Base-by-base conservation (phyloP, 257 asterid genomes). In the Nemophila menziesii region DNA sequence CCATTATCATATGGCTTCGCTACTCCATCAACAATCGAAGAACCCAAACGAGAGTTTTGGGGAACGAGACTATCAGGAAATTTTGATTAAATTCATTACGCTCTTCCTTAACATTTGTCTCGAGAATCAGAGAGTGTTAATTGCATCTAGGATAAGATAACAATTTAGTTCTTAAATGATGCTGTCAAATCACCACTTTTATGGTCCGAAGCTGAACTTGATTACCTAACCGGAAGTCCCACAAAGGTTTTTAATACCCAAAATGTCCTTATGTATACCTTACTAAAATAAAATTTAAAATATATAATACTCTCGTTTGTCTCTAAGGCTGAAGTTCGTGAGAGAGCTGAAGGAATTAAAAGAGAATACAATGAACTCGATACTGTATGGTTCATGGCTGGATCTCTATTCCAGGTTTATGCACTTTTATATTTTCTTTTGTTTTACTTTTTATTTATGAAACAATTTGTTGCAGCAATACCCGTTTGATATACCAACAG, bases 361-460 rank as follows among this genome's bases (percentile, higher is more conserved):
- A 79, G 92, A 66, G 96, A 90, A 66, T 90, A 79, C 68, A 74
- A 73, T 50, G 99, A 90, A 75, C 96, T 90, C 45, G 96, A 90
- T 69, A 90, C 96, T 12, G 94, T 90, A 56, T 90, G 99, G 96
- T 90, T 90, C 72, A 90, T 90, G 99, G 99, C 96, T 52, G 99
- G 99, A 33, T 90, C 99, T 5, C 63, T 90, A 39, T 90, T 90
- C 73, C 82, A 85, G 92, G 99, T 72, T 36, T 39, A 37, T 33
- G 45, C 63, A 24, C 46, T 34, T 38, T 11, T 19, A 16, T 26
- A 20, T 11, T 11, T 12, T 24, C 39, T 36, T 8, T 12, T 38
- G 26, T 38, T 43, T 38, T 46, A 11, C 11, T 40, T 41, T 49
- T 13, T 62, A 49, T 37, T 22, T 48, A 38, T 57, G 15, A 52